These are phyloP conservation scores for Colletotrichum tropicicola DNA, from an alignment of 2,329 filamentous ascomycete genomes.

Conservation along the genomic window DNA sequence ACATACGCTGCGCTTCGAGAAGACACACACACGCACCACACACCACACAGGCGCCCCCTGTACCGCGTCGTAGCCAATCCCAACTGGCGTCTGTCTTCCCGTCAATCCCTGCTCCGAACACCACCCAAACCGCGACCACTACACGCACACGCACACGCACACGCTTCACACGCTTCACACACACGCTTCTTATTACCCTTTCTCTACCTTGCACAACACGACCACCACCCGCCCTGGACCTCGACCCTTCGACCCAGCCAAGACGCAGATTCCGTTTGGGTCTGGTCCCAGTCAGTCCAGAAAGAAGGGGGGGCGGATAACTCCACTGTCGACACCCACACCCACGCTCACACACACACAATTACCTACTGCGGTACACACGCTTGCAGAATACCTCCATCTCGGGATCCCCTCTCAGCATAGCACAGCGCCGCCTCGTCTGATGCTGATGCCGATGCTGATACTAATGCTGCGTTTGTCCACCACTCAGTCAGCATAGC, in stretches of 20 bases:
- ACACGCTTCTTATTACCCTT: slow-evolving; percentile 10
- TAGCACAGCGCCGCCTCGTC: neutral
- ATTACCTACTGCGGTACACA: neutral
- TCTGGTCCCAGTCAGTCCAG: neutral
- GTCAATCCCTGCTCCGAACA: slow-evolving; percentile 21
- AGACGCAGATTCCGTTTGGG: neutral
- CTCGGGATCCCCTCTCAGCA: neutral
- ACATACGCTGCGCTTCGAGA: neutral
- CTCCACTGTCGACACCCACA: slow-evolving; percentile 2
- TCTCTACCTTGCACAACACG: slow-evolving; percentile 13
- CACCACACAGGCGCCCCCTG: neutral
- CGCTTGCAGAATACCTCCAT: neutral
- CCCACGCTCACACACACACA: neutral
- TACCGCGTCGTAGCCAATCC: slow-evolving; percentile 27
- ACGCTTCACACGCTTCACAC: neutral
- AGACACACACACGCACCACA: neutral
- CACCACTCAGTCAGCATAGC: slow-evolving; percentile 1
- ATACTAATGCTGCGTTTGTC: neutral
- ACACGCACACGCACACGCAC: slow-evolving; percentile 6
- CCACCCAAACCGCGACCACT: slow-evolving; percentile 9
- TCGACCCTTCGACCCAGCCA: neutral
- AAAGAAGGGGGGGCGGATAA: neutral
- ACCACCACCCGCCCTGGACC: slow-evolving; percentile 7
- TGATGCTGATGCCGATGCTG: neutral
- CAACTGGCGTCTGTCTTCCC: slow-evolving; percentile 1